A percentile compares a stretch with the other conserved stretches of the same genome.
Evolutionary conservation across 2,329 filamentous ascomycete species (phyloP).

Genomic region (Verticillium albo-atrum): DNA sequence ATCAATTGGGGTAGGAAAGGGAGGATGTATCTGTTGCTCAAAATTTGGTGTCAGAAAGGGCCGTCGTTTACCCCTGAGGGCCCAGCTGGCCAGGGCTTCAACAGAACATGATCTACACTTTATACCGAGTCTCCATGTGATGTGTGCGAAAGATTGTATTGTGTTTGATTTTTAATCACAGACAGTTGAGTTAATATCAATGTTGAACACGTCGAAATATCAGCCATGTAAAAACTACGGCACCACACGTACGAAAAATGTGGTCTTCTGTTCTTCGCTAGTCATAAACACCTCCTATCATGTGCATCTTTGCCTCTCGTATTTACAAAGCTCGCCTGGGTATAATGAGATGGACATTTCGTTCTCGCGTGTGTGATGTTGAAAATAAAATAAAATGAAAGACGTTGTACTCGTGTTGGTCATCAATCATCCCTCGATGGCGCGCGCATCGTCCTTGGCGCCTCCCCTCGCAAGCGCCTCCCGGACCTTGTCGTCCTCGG

Average conservation of each 20-base stretch:
- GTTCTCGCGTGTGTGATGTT: not conserved
- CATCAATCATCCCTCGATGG: constrained; percentile 31
- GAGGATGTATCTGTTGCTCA: not conserved
- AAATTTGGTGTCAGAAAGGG: not conserved
- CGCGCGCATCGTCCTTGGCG: constrained; percentile 30
- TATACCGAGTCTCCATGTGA: too few relatives aligned
- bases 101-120: not conserved
- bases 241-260: too few relatives aligned
- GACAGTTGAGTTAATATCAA: too few relatives aligned
- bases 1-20: not conserved
- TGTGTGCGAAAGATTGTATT: too few relatives aligned
- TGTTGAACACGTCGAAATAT: too few relatives aligned
- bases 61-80: not conserved
- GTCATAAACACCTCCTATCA: not conserved
- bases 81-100: not conserved
- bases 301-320: not conserved
- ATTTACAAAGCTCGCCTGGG: not conserved
- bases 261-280: too few relatives aligned
- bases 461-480: constrained; percentile 45
- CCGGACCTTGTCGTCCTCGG: constrained; percentile 55
- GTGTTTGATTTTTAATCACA: too few relatives aligned
- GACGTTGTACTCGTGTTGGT: not conserved
- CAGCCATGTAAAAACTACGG: too few relatives aligned
- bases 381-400: not conserved
- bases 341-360: not conserved